These are phyloP conservation scores for Leccinum olivaceopallidum DNA, from an alignment of 768 basidiomycete genomes.

Conservation along the genomic window DNA sequence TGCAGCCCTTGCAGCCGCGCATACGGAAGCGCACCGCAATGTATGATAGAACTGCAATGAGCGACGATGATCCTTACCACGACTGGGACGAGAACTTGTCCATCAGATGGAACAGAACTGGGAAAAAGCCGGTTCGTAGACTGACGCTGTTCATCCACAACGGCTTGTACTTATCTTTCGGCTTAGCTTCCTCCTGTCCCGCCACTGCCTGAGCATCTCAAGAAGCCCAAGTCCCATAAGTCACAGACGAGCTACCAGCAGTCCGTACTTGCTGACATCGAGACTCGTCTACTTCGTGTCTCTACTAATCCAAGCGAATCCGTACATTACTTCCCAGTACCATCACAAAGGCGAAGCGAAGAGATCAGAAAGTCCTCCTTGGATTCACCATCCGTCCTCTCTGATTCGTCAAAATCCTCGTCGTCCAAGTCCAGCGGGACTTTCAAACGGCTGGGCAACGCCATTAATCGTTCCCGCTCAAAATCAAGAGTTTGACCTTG, in stretches of 20 bases:
- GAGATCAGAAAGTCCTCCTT: slow-evolving; percentile 28
- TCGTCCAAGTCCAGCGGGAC: slow-evolving; percentile 25
- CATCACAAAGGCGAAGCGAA: slow-evolving; percentile 33
- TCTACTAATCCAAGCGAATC: slow-evolving; percentile 30
- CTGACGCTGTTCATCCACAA: background rate
- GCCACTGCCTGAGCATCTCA: slow-evolving; percentile 29
- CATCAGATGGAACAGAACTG: slow-evolving; percentile 14
- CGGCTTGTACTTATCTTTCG: slow-evolving; percentile 3
- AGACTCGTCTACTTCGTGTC: slow-evolving; percentile 30
- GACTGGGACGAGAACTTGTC: slow-evolving; percentile 39
- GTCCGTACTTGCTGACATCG: slow-evolving; percentile 32
- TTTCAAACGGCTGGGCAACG: slow-evolving; percentile 21
- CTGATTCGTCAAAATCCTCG: slow-evolving; percentile 19
- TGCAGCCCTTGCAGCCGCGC: slow-evolving; percentile 35
- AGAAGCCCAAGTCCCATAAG: slow-evolving; percentile 11
- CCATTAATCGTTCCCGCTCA: slow-evolving; percentile 22
- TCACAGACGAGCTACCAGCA: slow-evolving; percentile 31
- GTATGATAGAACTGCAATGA: slow-evolving; percentile 36
- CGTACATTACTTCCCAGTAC: slow-evolving; percentile 36
- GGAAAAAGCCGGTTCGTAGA: slow-evolving; percentile 26
- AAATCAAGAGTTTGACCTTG: slow-evolving; percentile 21
- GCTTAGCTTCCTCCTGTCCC: slow-evolving; percentile 28
- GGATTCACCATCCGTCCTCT: slow-evolving; percentile 32
- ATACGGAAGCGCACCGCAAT: slow-evolving; percentile 30
- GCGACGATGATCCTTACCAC: slow-evolving; percentile 36